These are phyloP conservation scores for Raffaelea ambrosiae DNA, from an alignment of 2,329 filamentous ascomycete species.

Conservation along the genomic window DNA sequence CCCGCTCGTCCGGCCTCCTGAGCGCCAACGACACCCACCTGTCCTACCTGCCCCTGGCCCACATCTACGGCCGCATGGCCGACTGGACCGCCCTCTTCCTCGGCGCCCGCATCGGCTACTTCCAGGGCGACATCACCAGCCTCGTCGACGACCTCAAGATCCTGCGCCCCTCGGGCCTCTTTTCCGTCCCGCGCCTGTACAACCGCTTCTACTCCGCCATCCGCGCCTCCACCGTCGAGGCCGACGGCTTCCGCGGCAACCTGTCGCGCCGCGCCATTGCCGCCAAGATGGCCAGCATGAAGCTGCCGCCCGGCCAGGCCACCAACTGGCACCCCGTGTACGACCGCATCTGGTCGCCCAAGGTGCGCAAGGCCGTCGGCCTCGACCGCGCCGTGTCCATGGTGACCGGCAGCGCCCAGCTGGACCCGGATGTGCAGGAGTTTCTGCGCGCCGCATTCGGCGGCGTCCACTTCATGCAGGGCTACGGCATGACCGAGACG, in stretches of 20 bases:
- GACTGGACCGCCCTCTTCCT: slow-evolving; percentile 68
- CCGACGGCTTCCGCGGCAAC: slow-evolving; percentile 69
- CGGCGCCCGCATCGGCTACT: slow-evolving; percentile 77
- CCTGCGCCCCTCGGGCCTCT: slow-evolving; percentile 72
- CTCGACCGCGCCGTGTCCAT: slow-evolving; percentile 65
- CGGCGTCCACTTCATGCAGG: slow-evolving; percentile 70
- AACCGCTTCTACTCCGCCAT: slow-evolving; percentile 85
- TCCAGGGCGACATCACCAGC: slow-evolving; percentile 81
- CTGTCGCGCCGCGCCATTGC: slow-evolving; percentile 72
- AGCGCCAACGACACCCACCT: slow-evolving; percentile 52
- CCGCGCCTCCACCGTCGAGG: slow-evolving; percentile 68
- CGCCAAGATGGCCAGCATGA: slow-evolving; percentile 72
- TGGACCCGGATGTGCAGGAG: slow-evolving; percentile 80
- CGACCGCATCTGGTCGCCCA: slow-evolving; percentile 83
- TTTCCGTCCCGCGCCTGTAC: slow-evolving; percentile 84
- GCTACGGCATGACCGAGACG: slow-evolving; percentile 90
- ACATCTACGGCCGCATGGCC: slow-evolving; percentile 82
- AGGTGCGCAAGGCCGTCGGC: slow-evolving; percentile 76
- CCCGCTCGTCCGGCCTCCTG: slow-evolving; percentile 46
- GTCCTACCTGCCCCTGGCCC: slow-evolving; percentile 88
- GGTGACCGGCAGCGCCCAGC: slow-evolving; percentile 81
- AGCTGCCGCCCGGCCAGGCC: slow-evolving; percentile 62
- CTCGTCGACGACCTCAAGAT: slow-evolving; percentile 88
- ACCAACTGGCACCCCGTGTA: slow-evolving; percentile 71
- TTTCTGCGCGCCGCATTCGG: slow-evolving; percentile 81